A percentile compares a stretch with the other conserved stretches of the same genome.
These are phyloP conservation scores for Neonectria neomacrospora DNA, from an alignment of 2,329 filamentous ascomycete genomes.

Conservation along the genomic window DNA sequence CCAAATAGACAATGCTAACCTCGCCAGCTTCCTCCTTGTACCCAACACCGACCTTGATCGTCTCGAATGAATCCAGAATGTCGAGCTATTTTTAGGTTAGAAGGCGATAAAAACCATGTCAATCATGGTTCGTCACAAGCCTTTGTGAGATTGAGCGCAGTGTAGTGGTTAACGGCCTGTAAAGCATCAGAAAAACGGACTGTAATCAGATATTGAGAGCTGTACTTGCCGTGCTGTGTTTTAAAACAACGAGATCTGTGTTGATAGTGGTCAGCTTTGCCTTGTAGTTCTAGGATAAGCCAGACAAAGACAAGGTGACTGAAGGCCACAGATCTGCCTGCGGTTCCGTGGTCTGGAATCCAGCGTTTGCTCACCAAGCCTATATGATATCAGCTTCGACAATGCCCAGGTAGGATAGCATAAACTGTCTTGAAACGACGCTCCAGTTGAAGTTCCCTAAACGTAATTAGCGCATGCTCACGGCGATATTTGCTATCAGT, in stretches of 20 bases:
- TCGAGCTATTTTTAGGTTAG: conserved; percentile 31
- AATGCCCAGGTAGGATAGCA: not conserved
- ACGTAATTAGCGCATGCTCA: not conserved
- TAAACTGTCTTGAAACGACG: not conserved
- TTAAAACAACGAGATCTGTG: conserved; percentile 72
- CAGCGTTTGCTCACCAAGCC: not conserved
- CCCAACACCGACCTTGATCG: conserved; percentile 79
- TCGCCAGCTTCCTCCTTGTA: conserved; percentile 63
- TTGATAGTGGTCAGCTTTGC: not conserved
- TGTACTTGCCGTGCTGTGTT: conserved; percentile 64
- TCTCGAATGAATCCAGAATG: conserved; percentile 77
- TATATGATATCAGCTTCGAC: not conserved
- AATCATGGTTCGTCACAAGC: conserved; percentile 3
- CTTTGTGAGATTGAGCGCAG: conserved; percentile 68
- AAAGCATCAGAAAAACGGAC: not conserved
- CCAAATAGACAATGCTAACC: conserved; percentile 29
- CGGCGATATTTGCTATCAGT: not conserved
- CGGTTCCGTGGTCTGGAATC: not conserved
- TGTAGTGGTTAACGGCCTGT: conserved; percentile 73
- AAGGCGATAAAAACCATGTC: not conserved
- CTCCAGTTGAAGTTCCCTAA: not conserved
- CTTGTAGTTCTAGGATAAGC: not conserved
- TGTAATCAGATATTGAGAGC: not conserved
- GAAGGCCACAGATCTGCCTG: not conserved
- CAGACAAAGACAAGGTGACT: not conserved